phyloP scores from a whole-genome alignment of 1,284 basidiomycete species.

The Hortiboletus rubellus region DNA sequence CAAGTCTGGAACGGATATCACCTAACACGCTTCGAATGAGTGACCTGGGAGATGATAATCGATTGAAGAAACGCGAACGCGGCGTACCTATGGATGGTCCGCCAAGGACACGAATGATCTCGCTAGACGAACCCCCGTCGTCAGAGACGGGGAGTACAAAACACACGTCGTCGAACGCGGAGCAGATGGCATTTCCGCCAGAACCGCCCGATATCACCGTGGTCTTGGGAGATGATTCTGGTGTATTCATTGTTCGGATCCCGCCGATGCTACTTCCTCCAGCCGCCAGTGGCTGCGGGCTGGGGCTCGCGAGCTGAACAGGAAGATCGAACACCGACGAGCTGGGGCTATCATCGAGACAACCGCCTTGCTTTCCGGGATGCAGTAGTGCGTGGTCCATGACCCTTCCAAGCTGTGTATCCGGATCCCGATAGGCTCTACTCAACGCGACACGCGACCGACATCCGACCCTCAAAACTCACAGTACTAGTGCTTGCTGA shows the following conservation, averaged over 20 bases:
- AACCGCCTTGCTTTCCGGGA: slow-evolving; percentile 7
- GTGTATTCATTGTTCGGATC: slow-evolving; percentile 6
- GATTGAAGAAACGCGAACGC: background rate
- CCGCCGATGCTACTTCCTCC: slow-evolving; percentile 4
- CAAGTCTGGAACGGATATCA: slow-evolving; percentile 79
- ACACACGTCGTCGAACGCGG: slow-evolving; percentile 68
- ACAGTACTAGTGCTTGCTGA: no score
- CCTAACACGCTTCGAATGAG: slow-evolving; percentile 44
- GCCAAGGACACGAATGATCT: slow-evolving; percentile 81
- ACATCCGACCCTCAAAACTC: no score
- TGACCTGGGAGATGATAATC: slow-evolving; percentile 5
- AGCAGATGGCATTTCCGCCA: slow-evolving; percentile 77
- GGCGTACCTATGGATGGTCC: slow-evolving; percentile 74
- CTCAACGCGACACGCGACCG: no score
- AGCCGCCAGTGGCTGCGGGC: slow-evolving; percentile 20
- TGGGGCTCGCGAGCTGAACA: slow-evolving; percentile 37
- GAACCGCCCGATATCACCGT: slow-evolving; percentile 81
- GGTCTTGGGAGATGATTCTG: slow-evolving; percentile 40
- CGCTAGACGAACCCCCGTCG: slow-evolving; percentile 83
- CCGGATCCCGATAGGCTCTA: no score
- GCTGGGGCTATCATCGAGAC: slow-evolving; percentile 50
- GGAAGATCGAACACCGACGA: slow-evolving; percentile 75
- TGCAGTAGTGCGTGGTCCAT: slow-evolving; percentile 24
- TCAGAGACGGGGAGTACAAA: slow-evolving; percentile 84
- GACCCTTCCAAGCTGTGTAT: background rate